Evolutionary conservation across 768 basidiomycete species (phyloP).

Genomic region (Ramaria rubella): DNA sequence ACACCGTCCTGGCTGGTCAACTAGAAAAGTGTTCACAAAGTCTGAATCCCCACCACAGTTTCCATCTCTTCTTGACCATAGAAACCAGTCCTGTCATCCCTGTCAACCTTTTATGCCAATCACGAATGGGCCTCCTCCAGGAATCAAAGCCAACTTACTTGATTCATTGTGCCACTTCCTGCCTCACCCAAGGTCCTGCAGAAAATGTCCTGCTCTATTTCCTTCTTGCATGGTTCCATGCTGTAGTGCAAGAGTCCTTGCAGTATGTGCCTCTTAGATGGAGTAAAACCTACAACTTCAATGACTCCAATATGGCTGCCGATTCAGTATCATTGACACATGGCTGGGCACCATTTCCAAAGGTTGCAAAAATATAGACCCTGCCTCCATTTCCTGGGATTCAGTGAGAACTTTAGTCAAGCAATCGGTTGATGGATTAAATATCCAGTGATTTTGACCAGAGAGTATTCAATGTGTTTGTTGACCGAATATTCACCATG

Average conservation of each 20-base stretch:
- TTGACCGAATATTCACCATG: slow-evolving; percentile 83
- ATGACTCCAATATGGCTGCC: slow-evolving; percentile 94
- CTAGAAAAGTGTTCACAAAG: slow-evolving; percentile 96
- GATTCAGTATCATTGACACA: slow-evolving; percentile 84
- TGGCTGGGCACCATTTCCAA: slow-evolving; percentile 80
- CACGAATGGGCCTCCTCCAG: slow-evolving; percentile 97
- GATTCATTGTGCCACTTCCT: slow-evolving; percentile 75
- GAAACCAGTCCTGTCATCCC: slow-evolving; percentile 93
- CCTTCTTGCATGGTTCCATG: slow-evolving; percentile 98
- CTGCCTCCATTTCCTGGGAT: slow-evolving; percentile 88
- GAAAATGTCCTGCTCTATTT: slow-evolving; percentile 94
- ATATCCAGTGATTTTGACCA: slow-evolving; percentile 93
- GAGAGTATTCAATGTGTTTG: slow-evolving; percentile 85
- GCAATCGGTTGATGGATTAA: slow-evolving; percentile 91
- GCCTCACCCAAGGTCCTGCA: slow-evolving; percentile 77
- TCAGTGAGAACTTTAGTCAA: slow-evolving; percentile 91
- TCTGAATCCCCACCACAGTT: slow-evolving; percentile 78
- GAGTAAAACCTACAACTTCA: slow-evolving; percentile 97
- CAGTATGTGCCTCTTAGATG: slow-evolving; percentile 95
- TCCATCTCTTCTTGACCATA: slow-evolving; percentile 98
- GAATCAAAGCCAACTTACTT: slow-evolving; percentile 91
- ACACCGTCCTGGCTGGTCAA: slow-evolving; percentile 90
- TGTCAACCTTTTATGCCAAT: slow-evolving; percentile 93
- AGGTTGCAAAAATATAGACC: slow-evolving; percentile 88
- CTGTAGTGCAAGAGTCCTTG: slow-evolving; percentile 92